Evolutionary conservation across 2,329 filamentous ascomycete genomes (phyloP).

Genomic region (Graphium sp.): DNA sequence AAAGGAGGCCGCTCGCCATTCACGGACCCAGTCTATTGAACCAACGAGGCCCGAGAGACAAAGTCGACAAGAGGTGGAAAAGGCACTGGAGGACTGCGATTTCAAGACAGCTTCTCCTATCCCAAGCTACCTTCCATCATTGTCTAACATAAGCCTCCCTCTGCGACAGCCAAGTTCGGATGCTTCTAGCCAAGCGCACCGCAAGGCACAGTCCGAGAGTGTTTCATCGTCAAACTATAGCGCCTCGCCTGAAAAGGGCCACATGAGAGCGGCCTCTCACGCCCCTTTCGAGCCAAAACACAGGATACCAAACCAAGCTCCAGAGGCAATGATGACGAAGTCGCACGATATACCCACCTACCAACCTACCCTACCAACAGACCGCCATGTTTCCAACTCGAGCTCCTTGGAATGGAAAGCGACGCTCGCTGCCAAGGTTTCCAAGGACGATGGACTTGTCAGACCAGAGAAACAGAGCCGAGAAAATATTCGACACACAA

Average conservation of each 20-base stretch:
- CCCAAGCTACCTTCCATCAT: slow-evolving; percentile 1
- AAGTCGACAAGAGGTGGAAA: slow-evolving; percentile 2
- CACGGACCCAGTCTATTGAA: too few species aligned
- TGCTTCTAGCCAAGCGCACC: neutral
- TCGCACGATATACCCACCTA: slow-evolving; percentile 6
- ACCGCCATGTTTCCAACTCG: slow-evolving; percentile 20
- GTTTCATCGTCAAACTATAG: slow-evolving; percentile 1
- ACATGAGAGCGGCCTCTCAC: too few species aligned
- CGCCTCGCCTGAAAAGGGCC: too few species aligned
- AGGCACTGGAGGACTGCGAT: neutral
- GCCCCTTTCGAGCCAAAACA: too few species aligned
- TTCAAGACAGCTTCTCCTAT: too few species aligned
- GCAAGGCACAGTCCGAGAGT: slow-evolving; percentile 1
- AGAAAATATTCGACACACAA: slow-evolving; percentile 4
- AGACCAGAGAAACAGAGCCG: slow-evolving; percentile 3
- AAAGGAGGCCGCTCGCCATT: slow-evolving; percentile 9
- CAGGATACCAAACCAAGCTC: too few species aligned
- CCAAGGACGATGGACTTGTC: slow-evolving; percentile 14
- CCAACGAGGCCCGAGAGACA: too few species aligned
- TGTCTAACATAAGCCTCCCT: slow-evolving; percentile 1
- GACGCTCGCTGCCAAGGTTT: slow-evolving; percentile 33
- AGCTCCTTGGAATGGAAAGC: slow-evolving; percentile 38
- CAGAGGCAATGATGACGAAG: too few species aligned
- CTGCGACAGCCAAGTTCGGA: neutral
- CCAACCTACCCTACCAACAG: slow-evolving; percentile 10